phyloP scores from a whole-genome alignment of 495 filamentous ascomycete genomes.

The Arthonia radiata region DNA sequence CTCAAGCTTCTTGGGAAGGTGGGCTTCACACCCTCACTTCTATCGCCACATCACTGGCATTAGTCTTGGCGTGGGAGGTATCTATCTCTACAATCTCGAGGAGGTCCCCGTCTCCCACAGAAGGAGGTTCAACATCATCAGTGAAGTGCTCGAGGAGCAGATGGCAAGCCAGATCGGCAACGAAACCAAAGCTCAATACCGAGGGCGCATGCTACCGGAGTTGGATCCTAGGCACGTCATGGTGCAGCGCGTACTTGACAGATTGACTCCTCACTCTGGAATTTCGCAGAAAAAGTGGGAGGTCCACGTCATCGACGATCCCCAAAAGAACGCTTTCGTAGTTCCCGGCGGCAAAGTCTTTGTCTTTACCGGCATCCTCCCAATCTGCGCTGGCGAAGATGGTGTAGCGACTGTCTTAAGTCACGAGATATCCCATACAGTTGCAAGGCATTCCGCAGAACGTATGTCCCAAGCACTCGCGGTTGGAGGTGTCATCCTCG shows the following conservation, averaged over 20 bases:
- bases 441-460: slow-evolving; percentile 61
- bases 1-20: slow-evolving; percentile 7
- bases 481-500: slow-evolving; percentile 25
- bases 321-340: slow-evolving; percentile 60
- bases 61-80: slow-evolving; percentile 15
- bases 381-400: slow-evolving; percentile 42
- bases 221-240: slow-evolving; percentile 23
- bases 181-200: slow-evolving; percentile 14
- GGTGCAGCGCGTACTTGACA: slow-evolving; percentile 43
- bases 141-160: slow-evolving; percentile 24
- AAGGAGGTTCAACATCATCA: slow-evolving; percentile 57
- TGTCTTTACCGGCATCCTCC: slow-evolving; percentile 60
- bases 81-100: slow-evolving; percentile 55
- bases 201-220: slow-evolving; percentile 22
- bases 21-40: slow-evolving; percentile 13
- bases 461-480: slow-evolving; percentile 39
- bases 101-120: slow-evolving; percentile 59
- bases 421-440: slow-evolving; percentile 85
- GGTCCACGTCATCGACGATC: slow-evolving; percentile 58
- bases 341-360: slow-evolving; percentile 81
- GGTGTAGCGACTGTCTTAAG: slow-evolving; percentile 66
- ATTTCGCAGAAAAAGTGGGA: slow-evolving; percentile 48
- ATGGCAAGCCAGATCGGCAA: slow-evolving; percentile 21
- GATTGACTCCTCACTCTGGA: slow-evolving; percentile 44
- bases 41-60: slow-evolving; percentile 12